phyloP scores from a whole-genome alignment of 140 eudicot genomes.

The Anethum foeniculum region DNA sequence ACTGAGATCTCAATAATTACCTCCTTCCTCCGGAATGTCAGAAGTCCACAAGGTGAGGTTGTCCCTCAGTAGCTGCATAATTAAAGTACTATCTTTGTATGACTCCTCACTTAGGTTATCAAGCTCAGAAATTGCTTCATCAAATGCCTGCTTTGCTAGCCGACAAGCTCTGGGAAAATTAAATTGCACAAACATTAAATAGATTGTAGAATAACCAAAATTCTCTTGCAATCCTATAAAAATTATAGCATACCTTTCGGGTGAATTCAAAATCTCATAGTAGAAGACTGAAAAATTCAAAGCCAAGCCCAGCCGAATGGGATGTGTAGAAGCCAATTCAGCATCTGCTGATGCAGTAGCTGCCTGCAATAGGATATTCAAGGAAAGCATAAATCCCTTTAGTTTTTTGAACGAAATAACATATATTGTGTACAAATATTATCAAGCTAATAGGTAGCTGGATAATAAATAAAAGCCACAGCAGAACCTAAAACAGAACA shows the following conservation, averaged over 20 bases:
- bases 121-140: conserved; percentile 89
- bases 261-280: conserved; percentile 80
- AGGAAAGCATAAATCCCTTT: conserved; percentile 4
- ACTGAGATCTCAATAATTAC: conserved; percentile 16
- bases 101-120: conserved; percentile 80
- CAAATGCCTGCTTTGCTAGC: conserved; percentile 83
- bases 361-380: conserved; percentile 31
- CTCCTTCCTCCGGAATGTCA: conserved; percentile 77
- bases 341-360: conserved; percentile 72
- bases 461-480: not conserved
- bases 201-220: conserved; percentile 10
- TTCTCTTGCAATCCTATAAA: not conserved
- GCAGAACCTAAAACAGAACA: not conserved
- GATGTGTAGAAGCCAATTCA: conserved; percentile 80
- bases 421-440: not conserved
- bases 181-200: not conserved
- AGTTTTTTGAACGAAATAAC: not conserved
- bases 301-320: conserved; percentile 79
- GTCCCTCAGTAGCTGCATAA: conserved; percentile 92
- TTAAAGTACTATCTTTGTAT: conserved; percentile 78
- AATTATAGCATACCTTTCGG: conserved; percentile 52
- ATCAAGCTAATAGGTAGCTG: not conserved
- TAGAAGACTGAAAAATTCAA: conserved; percentile 80
- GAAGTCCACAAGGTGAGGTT: conserved; percentile 93
- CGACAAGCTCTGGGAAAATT: conserved; percentile 61